These are phyloP conservation scores for Trypanosoma lewisi DNA, from an alignment of 208 protist genomes.

Conservation along the genomic window DNA sequence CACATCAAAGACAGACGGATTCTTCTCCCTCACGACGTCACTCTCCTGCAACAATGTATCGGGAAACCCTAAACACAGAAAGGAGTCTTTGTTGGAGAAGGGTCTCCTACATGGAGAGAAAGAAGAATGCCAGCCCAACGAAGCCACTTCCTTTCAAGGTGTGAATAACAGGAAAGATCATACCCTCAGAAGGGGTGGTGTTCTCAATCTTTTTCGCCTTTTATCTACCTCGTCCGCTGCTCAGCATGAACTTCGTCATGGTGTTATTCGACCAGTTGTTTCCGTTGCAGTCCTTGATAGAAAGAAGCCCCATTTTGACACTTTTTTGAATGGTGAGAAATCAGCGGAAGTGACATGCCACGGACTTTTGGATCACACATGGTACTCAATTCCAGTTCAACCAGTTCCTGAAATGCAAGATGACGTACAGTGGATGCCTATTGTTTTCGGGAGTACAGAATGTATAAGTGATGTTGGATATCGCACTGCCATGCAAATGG, in stretches of 20 bases:
- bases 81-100: constrained; percentile 42
- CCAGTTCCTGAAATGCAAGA: constrained; percentile 42
- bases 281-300: constrained; percentile 62
- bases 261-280: constrained; percentile 55
- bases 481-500: constrained; percentile 68
- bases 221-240: constrained; percentile 56
- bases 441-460: constrained; percentile 64
- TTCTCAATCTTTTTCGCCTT: constrained; percentile 58
- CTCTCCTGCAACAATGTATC: constrained; percentile 69
- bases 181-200: constrained; percentile 6
- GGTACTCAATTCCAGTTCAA: constrained; percentile 63
- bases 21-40: constrained; percentile 43
- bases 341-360: constrained; percentile 36
- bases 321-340: constrained; percentile 4
- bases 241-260: constrained; percentile 67
- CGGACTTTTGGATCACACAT: constrained; percentile 68
- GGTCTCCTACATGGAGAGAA: constrained; percentile 30
- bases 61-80: constrained; percentile 48
- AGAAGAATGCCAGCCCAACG: constrained; percentile 1
- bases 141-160: background rate
- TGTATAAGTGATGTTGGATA: constrained; percentile 63
- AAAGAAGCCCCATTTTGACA: background rate
- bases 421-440: constrained; percentile 66
- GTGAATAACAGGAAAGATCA: background rate
- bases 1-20: constrained; percentile 44